Evolutionary conservation across 352 stramenopile species (phyloP).

Genomic region (Pythium brachiatum): DNA sequence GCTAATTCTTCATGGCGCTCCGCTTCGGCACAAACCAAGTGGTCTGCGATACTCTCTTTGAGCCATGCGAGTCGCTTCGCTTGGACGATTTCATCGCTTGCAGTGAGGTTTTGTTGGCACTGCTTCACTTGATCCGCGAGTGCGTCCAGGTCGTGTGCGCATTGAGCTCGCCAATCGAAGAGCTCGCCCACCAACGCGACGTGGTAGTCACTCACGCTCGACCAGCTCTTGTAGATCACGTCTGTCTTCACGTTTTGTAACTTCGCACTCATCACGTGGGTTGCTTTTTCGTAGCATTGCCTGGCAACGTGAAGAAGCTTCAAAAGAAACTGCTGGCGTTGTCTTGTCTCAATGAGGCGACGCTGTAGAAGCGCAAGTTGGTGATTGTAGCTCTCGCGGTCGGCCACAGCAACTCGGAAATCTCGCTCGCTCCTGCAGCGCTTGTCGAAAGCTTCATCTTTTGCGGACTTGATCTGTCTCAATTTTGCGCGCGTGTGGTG

Average conservation of each 20-base stretch:
- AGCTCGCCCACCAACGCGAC: conserved; percentile 27
- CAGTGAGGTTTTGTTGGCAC: conserved; percentile 13
- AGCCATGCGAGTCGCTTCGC: conserved; percentile 27
- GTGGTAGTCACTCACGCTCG: conserved; percentile 31
- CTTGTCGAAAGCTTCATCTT: conserved; percentile 15
- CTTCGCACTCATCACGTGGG: conserved; percentile 15
- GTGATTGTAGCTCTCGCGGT: conserved; percentile 25
- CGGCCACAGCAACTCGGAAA: conserved; percentile 17
- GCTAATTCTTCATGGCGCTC: conserved; percentile 28
- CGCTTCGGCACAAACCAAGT: conserved; percentile 19
- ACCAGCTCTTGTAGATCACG: conserved; percentile 36
- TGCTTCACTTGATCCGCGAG: conserved; percentile 26
- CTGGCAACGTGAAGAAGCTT: conserved; percentile 25
- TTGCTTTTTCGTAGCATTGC: conserved; percentile 27
- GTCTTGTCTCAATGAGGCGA: conserved; percentile 21
- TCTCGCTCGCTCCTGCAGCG: conserved; percentile 7
- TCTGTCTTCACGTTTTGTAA: conserved; percentile 41
- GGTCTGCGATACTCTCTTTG: conserved; percentile 29
- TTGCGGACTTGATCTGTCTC: neutral
- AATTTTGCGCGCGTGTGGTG: conserved; percentile 16
- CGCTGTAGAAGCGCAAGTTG: conserved; percentile 19
- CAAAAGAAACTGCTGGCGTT: conserved; percentile 22
- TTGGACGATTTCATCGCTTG: conserved; percentile 12
- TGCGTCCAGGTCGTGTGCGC: conserved; percentile 23
- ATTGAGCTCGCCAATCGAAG: conserved; percentile 28